phyloP scores from a whole-genome alignment of 2,329 filamentous ascomycete species.

The Colletotrichum liaoningense region DNA sequence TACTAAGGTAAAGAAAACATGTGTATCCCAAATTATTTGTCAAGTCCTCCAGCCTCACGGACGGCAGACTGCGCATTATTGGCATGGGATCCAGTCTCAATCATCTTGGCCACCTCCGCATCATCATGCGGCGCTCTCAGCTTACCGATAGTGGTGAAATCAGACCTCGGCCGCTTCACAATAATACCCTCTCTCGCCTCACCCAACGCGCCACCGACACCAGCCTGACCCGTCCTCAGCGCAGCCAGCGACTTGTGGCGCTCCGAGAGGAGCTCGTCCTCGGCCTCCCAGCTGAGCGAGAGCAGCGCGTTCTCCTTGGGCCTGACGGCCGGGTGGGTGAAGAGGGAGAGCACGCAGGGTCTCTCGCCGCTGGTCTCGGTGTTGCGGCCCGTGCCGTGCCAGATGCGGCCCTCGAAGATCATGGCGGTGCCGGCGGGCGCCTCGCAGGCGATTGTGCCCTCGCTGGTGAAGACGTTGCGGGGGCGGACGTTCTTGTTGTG shows the following conservation, averaged over 20 bases:
- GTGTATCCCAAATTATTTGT: background rate
- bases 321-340: background rate
- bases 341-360: background rate
- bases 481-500: constrained; percentile 8
- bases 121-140: background rate
- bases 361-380: background rate
- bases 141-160: background rate
- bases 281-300: background rate
- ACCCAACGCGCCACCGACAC: background rate
- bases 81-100: background rate
- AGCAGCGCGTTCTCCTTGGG: background rate
- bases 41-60: background rate
- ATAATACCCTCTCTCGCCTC: background rate
- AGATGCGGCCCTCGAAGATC: background rate
- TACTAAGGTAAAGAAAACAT: background rate
- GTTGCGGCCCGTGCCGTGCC: background rate
- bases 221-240: background rate
- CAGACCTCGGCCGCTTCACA: background rate
- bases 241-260: background rate
- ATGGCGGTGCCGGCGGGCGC: background rate
- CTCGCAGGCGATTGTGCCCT: background rate
- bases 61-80: background rate
- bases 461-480: background rate
- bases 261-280: background rate
- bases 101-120: background rate